Evolutionary conservation across 1,284 basidiomycete genomes (phyloP), one percentile per base, ranked within the genome.

Genomic region (Anthracocystis walkeri): DNA sequence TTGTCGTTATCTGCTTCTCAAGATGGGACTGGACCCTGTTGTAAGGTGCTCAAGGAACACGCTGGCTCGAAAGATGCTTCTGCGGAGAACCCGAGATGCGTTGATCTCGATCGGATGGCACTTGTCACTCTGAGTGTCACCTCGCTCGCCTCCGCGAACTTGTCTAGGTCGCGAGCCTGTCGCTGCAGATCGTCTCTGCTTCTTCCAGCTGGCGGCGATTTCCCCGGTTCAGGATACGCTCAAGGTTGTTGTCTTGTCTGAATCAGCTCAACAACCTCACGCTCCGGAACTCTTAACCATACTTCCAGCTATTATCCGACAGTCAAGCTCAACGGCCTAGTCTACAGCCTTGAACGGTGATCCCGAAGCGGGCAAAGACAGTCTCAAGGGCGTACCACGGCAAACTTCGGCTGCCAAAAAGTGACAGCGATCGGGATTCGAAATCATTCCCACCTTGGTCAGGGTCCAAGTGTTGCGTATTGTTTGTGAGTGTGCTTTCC

Each of bases 371-470:
- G 27, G n/a, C 16, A 27, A 31, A 29, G 27, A 48, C 46, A 14
- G 12, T 14, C 35, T 31, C 7, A n/a, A 29, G 27, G 1, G 12
- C 4, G n/a, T 29, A 44, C 12, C 42, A 44, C 20, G 42, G n/a
- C 52, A 42, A 44, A 27, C 33, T 23, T 27, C 23, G 11, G 6
- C 25, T 23, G 45, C 45, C 25, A n/a, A n/a, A 31, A 29, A 48
- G 29, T 64, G 63, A 65, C 63, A 65, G 57, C 63, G n/a, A 35
- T 31, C 63, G 51, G 63, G 44, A 52, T 42, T 65, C 29, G 40
- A 59, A 59, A 20, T 25, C 10, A 21, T 25, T 48, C 45, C 20
- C 25, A 25, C 7, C 46, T 29, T 42, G 23, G 29, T 42, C 52
- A 54, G 52, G 52, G 52, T 54, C 52, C 51, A 8, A 40, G 35